Percentiles rank a stretch among this genome's conserved stretches.
Conservation (phyloP, 345 rosid species). For the Mallotus nudiflorus region DNA sequence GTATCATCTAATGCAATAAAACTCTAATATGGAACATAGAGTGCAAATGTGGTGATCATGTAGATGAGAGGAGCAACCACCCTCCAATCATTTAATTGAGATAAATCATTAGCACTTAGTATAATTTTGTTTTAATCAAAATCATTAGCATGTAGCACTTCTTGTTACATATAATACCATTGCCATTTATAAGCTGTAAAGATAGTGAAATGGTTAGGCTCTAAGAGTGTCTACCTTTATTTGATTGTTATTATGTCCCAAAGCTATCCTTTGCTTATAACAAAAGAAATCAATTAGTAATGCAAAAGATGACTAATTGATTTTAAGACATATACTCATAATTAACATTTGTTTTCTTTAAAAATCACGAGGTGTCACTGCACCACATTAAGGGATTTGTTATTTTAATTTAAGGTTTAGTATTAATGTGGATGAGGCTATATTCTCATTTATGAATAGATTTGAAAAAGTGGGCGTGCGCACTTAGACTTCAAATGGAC, state of each 20-base stretch:
- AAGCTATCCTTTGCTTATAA: constrained; percentile 56
- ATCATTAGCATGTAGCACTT: too few species aligned
- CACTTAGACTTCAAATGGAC: too few species aligned
- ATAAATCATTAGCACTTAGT: neutral
- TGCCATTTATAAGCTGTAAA: constrained; percentile 59
- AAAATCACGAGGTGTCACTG: too few species aligned
- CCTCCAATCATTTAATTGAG: constrained; percentile 47
- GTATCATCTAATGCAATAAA: constrained; percentile 17
- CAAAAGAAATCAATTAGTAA: neutral
- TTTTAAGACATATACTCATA: too few species aligned
- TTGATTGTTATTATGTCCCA: constrained; percentile 56
- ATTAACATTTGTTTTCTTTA: too few species aligned
- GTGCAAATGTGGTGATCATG: constrained; percentile 50
- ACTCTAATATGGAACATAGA: constrained; percentile 69
- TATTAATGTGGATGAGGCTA: too few species aligned
- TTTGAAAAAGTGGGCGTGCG: too few species aligned
- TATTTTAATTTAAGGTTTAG: too few species aligned
- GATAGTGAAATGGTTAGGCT: constrained; percentile 48
- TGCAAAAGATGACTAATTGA: neutral
- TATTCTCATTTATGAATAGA: too few species aligned
- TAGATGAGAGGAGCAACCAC: constrained; percentile 49
- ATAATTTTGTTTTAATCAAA: too few species aligned
- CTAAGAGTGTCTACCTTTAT: constrained; percentile 39
- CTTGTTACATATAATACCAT: constrained; percentile 38
- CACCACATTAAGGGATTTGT: too few species aligned